Conservation (phyloP, 164 flowering plant species). For the Vitis rotundifolia region DNA sequence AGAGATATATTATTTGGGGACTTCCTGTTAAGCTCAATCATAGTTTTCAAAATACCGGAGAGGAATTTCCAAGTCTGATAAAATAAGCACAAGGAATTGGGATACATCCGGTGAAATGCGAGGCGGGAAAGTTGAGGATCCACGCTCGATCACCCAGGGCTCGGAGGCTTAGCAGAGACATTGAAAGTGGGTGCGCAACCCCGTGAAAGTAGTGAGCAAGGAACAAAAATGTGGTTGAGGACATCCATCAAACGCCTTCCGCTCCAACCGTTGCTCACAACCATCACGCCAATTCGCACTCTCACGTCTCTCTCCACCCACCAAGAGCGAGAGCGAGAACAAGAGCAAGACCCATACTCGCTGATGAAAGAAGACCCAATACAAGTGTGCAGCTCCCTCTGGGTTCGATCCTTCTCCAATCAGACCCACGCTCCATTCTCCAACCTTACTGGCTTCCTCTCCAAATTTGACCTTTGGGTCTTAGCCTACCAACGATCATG, state of each 20-base stretch:
- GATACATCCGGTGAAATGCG: too few species aligned
- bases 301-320: conserved; percentile 17
- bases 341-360: conserved; percentile 52
- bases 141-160: not conserved
- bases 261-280: conserved; percentile 7
- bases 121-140: not conserved
- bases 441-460: conserved; percentile 82
- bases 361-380: conserved; percentile 86
- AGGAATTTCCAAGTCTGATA: too few species aligned
- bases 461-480: conserved; percentile 89
- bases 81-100: too few species aligned
- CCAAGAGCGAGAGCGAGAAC: conserved; percentile 1
- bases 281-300: conserved; percentile 12
- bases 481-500: conserved; percentile 87
- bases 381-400: conserved; percentile 62
- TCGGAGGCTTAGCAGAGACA: not conserved
- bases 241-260: conserved; percentile 48
- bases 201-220: not conserved
- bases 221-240: conserved; percentile 37
- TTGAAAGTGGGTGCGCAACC: too few species aligned
- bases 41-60: too few species aligned
- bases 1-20: too few species aligned
- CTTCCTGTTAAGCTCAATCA: too few species aligned
- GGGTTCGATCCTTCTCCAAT: conserved; percentile 73
- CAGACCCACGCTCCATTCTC: conserved; percentile 42